Conservation (phyloP, 2,329 filamentous ascomycete species). For the Scedosporium boydii region DNA sequence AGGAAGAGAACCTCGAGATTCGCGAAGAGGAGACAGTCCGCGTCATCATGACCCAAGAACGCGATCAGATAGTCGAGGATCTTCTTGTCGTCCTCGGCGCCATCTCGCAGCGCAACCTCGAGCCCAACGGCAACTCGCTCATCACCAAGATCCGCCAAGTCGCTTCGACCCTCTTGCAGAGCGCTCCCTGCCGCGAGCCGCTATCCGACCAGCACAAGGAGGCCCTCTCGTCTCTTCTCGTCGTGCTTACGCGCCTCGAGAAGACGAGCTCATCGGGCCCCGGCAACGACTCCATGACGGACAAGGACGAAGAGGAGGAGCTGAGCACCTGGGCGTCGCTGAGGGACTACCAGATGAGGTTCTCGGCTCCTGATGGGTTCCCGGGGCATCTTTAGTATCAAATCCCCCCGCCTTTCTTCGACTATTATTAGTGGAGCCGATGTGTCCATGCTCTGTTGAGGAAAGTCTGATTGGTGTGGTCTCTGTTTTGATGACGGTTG, state of each 20-base stretch:
- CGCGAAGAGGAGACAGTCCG: constrained; percentile 40
- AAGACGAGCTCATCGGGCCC: constrained; percentile 37
- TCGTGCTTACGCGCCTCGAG: constrained; percentile 66
- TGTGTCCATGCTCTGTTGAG: background rate
- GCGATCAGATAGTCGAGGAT: constrained; percentile 73
- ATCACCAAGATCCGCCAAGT: constrained; percentile 81
- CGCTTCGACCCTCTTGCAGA: constrained; percentile 54
- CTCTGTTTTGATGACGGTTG: background rate
- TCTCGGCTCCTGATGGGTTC: constrained; percentile 56
- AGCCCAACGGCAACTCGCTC: constrained; percentile 55
- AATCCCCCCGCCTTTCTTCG: background rate
- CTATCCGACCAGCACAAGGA: constrained; percentile 53
- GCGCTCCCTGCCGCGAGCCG: constrained; percentile 17
- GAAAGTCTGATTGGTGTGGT: background rate
- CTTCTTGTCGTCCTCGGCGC: constrained; percentile 65
- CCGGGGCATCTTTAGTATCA: constrained; percentile 10
- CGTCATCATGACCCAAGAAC: constrained; percentile 61
- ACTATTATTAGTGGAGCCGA: background rate
- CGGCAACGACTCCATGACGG: constrained; percentile 30
- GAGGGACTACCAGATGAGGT: constrained; percentile 66
- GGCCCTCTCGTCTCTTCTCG: constrained; percentile 62
- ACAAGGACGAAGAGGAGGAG: constrained; percentile 65
- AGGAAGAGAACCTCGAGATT: constrained; percentile 26
- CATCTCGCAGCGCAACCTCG: constrained; percentile 78
- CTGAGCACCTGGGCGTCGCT: constrained; percentile 69